Evolutionary conservation across 345 rosid species (phyloP), one percentile per base, ranked within the genome.

Genomic region (Gossypium raimondii): DNA sequence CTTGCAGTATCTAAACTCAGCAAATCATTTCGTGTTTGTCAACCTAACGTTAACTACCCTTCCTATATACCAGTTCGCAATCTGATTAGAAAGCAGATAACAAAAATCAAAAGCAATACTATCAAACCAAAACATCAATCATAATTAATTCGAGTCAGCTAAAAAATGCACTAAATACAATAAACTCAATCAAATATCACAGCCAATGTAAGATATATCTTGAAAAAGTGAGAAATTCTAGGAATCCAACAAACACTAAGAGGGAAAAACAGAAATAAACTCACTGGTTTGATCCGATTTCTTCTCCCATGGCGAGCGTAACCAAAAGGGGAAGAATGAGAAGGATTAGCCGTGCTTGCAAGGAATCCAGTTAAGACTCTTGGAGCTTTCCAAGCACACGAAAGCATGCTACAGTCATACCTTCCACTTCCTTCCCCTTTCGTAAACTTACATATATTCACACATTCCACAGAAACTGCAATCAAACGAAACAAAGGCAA

Each of bases 301-400:
- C 65, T 60, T 60, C 44, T 85, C 56, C 91, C 85, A 34, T 56
- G 77, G 74, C 75, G 86, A 41, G 65, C 68, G 52, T 69, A 75
- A n/a, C 76, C 68, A 52, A 73, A 84, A 7, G 90, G 80, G 3
- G 87, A 85, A 84, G 79, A 87, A 57, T 82, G 84, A 44, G 83
- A 76, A 70, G 89, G 85, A 81, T 89, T 91, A 1, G 96, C 86
- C 22, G 99, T 92, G 86, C 83, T 90, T 7, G 97, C 93, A 57
- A 93, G 90, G 80, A 89, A 91, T 29, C 99, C 96, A 34, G 98
- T 88, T 85, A 95, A 81, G 53, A 87, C 92, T 78, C 97, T 87
- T 8, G 98, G 99, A 72, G 94, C 92, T 84, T 89, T 92, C 98
- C 92, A 91, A 59, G 98, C 94, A 75, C 97, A 93, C 1, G 97